These are phyloP conservation scores for Paradendryphiella salina DNA, from an alignment of 2,329 filamentous ascomycete genomes.

Conservation along the genomic window DNA sequence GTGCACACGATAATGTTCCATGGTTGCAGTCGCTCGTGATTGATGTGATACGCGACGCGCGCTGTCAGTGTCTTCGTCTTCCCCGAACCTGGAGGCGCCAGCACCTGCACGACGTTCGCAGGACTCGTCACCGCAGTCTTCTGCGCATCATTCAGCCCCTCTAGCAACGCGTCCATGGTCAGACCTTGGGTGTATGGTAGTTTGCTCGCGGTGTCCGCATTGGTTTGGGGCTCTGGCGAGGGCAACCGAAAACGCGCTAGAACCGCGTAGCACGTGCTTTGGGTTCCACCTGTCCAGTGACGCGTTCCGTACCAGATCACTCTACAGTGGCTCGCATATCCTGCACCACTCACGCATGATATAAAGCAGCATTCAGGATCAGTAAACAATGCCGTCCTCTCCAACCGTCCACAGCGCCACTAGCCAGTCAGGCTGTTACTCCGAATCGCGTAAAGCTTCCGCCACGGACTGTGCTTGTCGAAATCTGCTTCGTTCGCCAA, in stretches of 20 bases:
- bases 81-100: constrained; percentile 70
- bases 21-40: constrained; percentile 70
- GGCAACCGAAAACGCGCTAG: constrained; percentile 11
- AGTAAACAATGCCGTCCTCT: no score
- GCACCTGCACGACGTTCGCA: constrained; percentile 62
- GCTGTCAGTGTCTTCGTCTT: constrained; percentile 96
- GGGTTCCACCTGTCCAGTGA: not conserved
- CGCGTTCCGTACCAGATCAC: not conserved
- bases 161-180: constrained; percentile 59
- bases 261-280: constrained; percentile 7
- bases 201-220: constrained; percentile 1
- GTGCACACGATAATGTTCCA: constrained; percentile 93
- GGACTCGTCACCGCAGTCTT: constrained; percentile 65
- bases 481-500: constrained; percentile 7
- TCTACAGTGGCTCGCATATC: not conserved
- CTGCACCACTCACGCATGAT: not conserved
- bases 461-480: not conserved
- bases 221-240: not conserved
- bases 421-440: not conserved
- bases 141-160: constrained; percentile 67
- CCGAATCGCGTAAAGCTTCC: constrained; percentile 14
- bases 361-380: no score
- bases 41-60: constrained; percentile 85
- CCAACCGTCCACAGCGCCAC: not conserved
- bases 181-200: constrained; percentile 10